Evolutionary conservation across 2,329 filamentous ascomycete species (phyloP), one percentile per base, ranked within the genome.

Genomic region (Berkeleyomyces basicola): DNA sequence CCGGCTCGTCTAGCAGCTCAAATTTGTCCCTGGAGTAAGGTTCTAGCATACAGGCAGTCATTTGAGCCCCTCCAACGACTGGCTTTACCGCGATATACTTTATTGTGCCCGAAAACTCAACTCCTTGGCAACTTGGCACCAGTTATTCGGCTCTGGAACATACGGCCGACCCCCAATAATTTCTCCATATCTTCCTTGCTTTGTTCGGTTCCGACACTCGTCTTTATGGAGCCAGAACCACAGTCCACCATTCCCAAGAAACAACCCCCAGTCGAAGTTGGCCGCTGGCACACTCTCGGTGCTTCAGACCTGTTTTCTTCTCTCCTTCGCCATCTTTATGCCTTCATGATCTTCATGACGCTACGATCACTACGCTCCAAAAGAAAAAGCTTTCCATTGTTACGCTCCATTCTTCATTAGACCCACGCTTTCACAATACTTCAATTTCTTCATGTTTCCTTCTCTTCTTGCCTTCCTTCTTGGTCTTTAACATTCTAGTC

Each of bases 1-100:
- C 63, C 2, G 61, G 61, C 4, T 65, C 64, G 14, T 61, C 61
- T 75, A 82, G 80, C 75, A 82, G 79, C 71, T 84, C 81, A 58
- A 83, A 80, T 63, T 76, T 79, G 46, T 84, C 81, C 31, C 78
- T 81, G 68, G 80, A 83, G 65, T 82, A 74, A 74, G 60, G 46
- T 46, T 23, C 40, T 3, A 3, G 31, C 23, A 23, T 23, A 14
- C 7, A 37, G 11, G 14, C n/a, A 31, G 31, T 23, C 23, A 23
- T 2, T 2, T 23, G 23, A 23, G 23, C 23, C 23, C 2, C 23
- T 23, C 23, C 23, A 23, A 23, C 23, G 23, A 2, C 23, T 23
- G 23, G 23, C 2, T 23, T 23, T 23, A 23, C 23, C 23, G 23
- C 23, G 23, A 23, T 23, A 1, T 23, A 23, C 23, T 23, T 23